Evolutionary conservation across 2,329 filamentous ascomycete species (phyloP).

Genomic region (Sporothrix brasiliensis): DNA sequence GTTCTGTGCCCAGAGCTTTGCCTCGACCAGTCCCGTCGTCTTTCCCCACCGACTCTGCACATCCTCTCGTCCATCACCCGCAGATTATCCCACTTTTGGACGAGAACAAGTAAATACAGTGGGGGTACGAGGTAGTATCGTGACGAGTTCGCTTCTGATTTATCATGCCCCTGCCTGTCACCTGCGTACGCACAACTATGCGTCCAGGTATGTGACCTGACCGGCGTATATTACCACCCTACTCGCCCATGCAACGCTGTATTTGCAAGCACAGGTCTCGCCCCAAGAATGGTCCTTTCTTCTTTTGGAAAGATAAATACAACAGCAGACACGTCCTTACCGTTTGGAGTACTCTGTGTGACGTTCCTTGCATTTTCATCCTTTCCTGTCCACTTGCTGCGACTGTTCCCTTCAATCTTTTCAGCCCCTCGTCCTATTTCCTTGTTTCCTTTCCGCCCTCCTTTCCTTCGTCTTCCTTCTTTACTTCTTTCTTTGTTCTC

Average conservation of each 20-base stretch:
- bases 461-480: not conserved
- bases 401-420: not conserved
- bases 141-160: not conserved
- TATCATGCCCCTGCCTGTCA: not conserved
- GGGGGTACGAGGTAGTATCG: not conserved
- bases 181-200: not conserved
- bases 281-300: not conserved
- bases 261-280: not conserved
- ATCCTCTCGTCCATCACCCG: not conserved
- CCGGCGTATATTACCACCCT: not conserved
- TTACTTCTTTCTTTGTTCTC: not conserved
- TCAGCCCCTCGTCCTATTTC: not conserved
- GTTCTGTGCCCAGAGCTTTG: no score
- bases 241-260: not conserved
- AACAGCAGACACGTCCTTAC: slow-evolving; percentile 1
- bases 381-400: not conserved
- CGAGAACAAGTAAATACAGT: not conserved
- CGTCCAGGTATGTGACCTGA: no score
- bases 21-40: not conserved
- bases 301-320: slow-evolving; percentile 21
- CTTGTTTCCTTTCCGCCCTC: no score
- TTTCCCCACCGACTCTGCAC: not conserved
- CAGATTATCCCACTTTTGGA: not conserved
- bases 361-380: not conserved
- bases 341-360: not conserved